Conservation (phyloP, 108 stramenopile genomes). For the Phaeodactylum tricornutum region DNA sequence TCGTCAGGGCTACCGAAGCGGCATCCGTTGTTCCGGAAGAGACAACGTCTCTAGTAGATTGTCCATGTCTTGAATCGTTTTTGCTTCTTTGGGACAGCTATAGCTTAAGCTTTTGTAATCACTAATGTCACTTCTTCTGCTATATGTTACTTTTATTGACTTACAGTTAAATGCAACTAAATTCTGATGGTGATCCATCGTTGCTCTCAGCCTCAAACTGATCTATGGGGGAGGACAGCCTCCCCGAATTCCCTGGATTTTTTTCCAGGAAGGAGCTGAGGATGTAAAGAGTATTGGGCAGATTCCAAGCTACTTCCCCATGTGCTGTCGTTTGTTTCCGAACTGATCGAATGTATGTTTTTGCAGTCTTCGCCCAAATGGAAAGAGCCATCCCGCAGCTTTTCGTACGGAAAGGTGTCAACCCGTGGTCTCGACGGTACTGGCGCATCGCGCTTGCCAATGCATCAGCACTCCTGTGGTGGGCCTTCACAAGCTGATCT, state of each 20-base stretch:
- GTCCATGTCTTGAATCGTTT: too few species aligned
- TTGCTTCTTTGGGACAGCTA: too few species aligned
- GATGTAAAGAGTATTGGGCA: conserved; percentile 17
- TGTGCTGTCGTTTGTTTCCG: conserved; percentile 31
- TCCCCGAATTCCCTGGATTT: conserved; percentile 3
- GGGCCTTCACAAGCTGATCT: conserved; percentile 40
- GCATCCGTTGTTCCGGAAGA: conserved; percentile 78
- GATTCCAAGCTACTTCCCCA: conserved; percentile 10
- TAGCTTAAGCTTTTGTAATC: too few species aligned
- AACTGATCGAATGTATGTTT: conserved; percentile 51
- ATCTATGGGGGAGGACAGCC: too few species aligned
- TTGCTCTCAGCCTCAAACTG: too few species aligned
- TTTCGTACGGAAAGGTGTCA: conserved; percentile 33
- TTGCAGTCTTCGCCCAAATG: conserved; percentile 63
- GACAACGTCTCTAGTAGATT: conserved; percentile 7
- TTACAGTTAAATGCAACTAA: too few species aligned
- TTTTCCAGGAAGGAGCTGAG: conserved; percentile 21
- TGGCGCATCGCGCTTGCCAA: conserved; percentile 35
- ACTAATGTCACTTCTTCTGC: too few species aligned
- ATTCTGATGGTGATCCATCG: too few species aligned
- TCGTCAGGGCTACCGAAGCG: conserved; percentile 37
- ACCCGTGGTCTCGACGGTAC: conserved; percentile 36
- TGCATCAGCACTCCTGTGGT: conserved; percentile 28
- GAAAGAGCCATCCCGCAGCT: conserved; percentile 58
- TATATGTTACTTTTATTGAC: too few species aligned